These are phyloP conservation scores for Arthrobotrys pseudoclavata DNA, from an alignment of 2,329 filamentous ascomycete genomes.

Conservation along the genomic window DNA sequence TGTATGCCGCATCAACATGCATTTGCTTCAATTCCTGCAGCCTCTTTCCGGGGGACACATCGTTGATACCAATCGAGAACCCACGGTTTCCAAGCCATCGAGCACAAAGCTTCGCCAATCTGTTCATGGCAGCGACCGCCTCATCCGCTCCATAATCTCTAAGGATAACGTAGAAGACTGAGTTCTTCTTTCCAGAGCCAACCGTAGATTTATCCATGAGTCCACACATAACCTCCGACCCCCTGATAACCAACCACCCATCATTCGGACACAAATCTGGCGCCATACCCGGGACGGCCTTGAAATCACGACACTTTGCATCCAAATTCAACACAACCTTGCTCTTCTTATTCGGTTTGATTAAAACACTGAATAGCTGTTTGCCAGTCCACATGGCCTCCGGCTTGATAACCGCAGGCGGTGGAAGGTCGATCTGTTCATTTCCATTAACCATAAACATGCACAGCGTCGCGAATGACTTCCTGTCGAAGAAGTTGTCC, in stretches of 20 bases:
- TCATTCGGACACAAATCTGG: conserved; percentile 88
- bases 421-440: conserved; percentile 83
- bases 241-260: conserved; percentile 90
- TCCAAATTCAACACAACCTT: conserved; percentile 91
- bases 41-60: conserved; percentile 84
- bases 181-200: conserved; percentile 97
- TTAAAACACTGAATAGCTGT: conserved; percentile 90
- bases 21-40: conserved; percentile 80
- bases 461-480: conserved; percentile 88
- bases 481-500: conserved; percentile 90
- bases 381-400: conserved; percentile 95
- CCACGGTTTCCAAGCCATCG: conserved; percentile 89
- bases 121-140: conserved; percentile 92
- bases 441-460: conserved; percentile 91
- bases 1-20: conserved; percentile 83
- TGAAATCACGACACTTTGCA: conserved; percentile 88
- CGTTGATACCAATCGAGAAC: conserved; percentile 95
- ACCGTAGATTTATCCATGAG: conserved; percentile 98
- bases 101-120: conserved; percentile 89
- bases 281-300: conserved; percentile 71
- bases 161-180: conserved; percentile 95
- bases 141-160: conserved; percentile 93
- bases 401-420: conserved; percentile 87
- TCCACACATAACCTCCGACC: conserved; percentile 97
- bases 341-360: conserved; percentile 88